A percentile compares a stretch with the other conserved stretches of the same genome.
These are phyloP conservation scores for Arabidopsis lyrata DNA, from an alignment of 441 rosid genomes.

Conservation along the genomic window DNA sequence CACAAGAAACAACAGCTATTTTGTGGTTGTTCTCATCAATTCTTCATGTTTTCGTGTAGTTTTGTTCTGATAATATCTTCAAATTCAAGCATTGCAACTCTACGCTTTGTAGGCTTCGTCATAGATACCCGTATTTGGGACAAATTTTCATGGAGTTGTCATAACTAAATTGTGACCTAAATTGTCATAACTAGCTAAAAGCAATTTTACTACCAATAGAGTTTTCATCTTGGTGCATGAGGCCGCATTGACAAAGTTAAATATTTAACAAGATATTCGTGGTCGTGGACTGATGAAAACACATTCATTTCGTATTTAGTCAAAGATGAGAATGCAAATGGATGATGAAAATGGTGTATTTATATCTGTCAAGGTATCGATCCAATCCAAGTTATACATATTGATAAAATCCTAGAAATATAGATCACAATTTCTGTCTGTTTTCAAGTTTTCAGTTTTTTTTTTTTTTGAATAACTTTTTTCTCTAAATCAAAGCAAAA, in stretches of 20 bases:
- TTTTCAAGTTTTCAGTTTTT: not conserved
- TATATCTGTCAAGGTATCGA: not conserved
- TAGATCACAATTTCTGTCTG: not conserved
- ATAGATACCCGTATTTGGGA: not conserved
- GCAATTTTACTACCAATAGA: no score
- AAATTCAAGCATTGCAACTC: not conserved
- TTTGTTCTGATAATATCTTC: not conserved
- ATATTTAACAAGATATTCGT: no score
- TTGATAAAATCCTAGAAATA: not conserved
- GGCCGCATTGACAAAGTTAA: no score
- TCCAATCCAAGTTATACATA: not conserved
- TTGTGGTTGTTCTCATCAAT: not conserved
- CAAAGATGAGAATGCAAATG: not conserved
- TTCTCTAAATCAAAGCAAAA: not conserved
- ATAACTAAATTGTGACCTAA: no score
- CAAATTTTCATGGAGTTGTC: not conserved
- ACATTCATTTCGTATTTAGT: no score
- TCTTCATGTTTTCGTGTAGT: not conserved
- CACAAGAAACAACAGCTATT: slow-evolving; percentile 21
- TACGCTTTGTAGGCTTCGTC: not conserved
- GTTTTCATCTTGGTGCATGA: no score
- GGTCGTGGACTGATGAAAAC: no score
- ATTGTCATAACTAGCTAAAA: no score
- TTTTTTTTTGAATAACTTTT: not conserved
- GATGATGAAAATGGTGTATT: not conserved